Evolutionary conservation across 257 asterid genomes (phyloP), one percentile per base, ranked within the genome.

Genomic region (Salvia splendens): DNA sequence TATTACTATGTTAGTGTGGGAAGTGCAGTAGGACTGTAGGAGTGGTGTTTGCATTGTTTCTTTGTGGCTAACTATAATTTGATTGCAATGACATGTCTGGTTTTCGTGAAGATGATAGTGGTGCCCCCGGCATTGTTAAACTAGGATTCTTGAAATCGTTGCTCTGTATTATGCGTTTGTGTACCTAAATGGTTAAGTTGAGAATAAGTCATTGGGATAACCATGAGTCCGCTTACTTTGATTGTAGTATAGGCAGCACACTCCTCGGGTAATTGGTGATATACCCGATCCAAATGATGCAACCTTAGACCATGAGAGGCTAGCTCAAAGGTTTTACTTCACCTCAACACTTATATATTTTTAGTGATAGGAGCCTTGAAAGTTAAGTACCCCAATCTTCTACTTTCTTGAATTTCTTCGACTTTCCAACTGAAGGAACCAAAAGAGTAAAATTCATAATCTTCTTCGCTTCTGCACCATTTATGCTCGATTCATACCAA

Each of bases 211-310:
- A 3, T 46, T 8, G 17, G 14, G 14, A 24, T 12, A 60, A 46
- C 42, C 35, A 41, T 50, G 41, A 54, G 16, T 63, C 15, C 38
- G 32, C 32, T 65, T 61, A 61, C 79, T 82, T 65, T 14, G 61
- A 35, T 56, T 47, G 30, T 78, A 61, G 33, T 69, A 55, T 24
- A 81, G 78, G 77, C 98, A 93, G 97, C 98, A 93, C 84, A 86
- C 91, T 17, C 98, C 97, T 61, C 86, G 97, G 66, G 86, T 93
- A 56, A 86, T 83, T 75, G 77, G 73, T 61, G 80, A 63, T 75
- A 86, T 93, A 85, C 97, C 97, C 15, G 96, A 93, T 75, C 75
- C 92, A 65, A 82, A 83, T 78, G 89, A 89, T 81, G 98, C 97
- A 2, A 85, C 86, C 63, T 70, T 93, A 64, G 97, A 89, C 80